These are phyloP conservation scores for Suhomyces yuchorum DNA, from an alignment of 1,139 yeast genomes.

Conservation along the genomic window DNA sequence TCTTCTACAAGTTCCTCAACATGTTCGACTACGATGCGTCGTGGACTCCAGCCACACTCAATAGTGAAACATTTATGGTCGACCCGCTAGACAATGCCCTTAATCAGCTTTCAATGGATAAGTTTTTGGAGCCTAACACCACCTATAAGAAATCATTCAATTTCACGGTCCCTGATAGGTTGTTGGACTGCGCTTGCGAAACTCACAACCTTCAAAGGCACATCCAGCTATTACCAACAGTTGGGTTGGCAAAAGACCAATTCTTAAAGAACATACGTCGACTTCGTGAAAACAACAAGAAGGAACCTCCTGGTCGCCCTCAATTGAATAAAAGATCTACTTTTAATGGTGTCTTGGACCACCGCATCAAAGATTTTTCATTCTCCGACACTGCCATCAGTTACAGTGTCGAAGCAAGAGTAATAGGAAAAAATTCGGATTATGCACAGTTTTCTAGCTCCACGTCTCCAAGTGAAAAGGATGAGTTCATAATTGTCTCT, in stretches of 20 bases:
- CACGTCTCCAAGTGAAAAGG: conserved; percentile 21
- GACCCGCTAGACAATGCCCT: conserved; percentile 39
- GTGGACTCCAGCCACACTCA: conserved; percentile 42
- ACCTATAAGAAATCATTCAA: conserved; percentile 46
- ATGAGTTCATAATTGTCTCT: conserved; percentile 42
- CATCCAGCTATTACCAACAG: conserved; percentile 38
- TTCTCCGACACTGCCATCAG: conserved; percentile 36
- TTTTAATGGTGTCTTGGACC: conserved; percentile 20
- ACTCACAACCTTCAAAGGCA: conserved; percentile 40
- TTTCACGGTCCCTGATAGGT: conserved; percentile 40
- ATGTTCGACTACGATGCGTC: conserved; percentile 48
- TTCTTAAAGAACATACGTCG: conserved; percentile 27
- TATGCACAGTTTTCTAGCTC: conserved; percentile 24
- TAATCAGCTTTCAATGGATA: conserved; percentile 29
- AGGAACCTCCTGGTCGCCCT: conserved; percentile 1
- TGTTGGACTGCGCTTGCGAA: conserved; percentile 40
- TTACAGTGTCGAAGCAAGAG: conserved; percentile 39
- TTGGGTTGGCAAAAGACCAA: conserved; percentile 36
- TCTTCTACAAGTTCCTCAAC: conserved; percentile 30
- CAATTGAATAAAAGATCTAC: conserved; percentile 12
- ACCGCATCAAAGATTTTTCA: conserved; percentile 32
- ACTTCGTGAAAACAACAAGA: conserved; percentile 12
- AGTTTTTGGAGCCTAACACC: conserved; percentile 34
- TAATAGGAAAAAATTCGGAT: conserved; percentile 35
- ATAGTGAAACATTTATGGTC: conserved; percentile 26